These are phyloP conservation scores for Boechera divaricarpa DNA, from an alignment of 345 rosid genomes.

Conservation along the genomic window DNA sequence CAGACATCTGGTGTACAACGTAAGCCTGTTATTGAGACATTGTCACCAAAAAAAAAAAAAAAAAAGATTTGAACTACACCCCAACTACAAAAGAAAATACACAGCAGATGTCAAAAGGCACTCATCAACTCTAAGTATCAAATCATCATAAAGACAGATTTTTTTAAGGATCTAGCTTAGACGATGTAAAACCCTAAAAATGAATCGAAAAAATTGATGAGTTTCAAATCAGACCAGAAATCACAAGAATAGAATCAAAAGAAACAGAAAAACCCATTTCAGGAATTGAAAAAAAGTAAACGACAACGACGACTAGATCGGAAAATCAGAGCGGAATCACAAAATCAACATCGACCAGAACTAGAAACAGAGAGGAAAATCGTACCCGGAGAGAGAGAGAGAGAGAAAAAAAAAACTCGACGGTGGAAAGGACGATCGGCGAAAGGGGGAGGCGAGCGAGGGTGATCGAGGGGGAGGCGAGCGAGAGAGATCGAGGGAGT, in stretches of 20 bases:
- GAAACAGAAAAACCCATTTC: constrained; percentile 5
- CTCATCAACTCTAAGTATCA: not conserved
- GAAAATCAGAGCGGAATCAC: not conserved
- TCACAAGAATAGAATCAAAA: not conserved
- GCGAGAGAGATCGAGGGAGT: constrained; percentile 28
- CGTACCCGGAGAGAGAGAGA: constrained; percentile 31
- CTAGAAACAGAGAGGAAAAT: not conserved
- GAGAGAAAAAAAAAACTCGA: not conserved
- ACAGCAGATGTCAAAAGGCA: not conserved
- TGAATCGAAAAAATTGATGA: not conserved
- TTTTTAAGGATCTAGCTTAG: not conserved
- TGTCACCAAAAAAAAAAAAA: not conserved
- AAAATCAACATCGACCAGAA: constrained; percentile 9
- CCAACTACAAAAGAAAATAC: constrained; percentile 18
- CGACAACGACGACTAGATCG: not conserved
- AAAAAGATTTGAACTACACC: constrained; percentile 26
- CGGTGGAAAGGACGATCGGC: constrained; percentile 25
- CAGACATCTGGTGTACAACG: constrained; percentile 49
- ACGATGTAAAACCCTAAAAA: constrained; percentile 21
- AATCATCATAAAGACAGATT: not conserved
- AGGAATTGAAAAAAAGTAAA: not conserved
- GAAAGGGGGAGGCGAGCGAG: constrained; percentile 19
- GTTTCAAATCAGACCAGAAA: not conserved
- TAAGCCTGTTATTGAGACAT: constrained; percentile 41
- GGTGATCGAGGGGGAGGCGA: constrained; percentile 18